Evolutionary conservation across 1,139 yeast genomes (phyloP), one percentile per base, ranked within the genome.

Genomic region (Wickerhamomyces sp.): DNA sequence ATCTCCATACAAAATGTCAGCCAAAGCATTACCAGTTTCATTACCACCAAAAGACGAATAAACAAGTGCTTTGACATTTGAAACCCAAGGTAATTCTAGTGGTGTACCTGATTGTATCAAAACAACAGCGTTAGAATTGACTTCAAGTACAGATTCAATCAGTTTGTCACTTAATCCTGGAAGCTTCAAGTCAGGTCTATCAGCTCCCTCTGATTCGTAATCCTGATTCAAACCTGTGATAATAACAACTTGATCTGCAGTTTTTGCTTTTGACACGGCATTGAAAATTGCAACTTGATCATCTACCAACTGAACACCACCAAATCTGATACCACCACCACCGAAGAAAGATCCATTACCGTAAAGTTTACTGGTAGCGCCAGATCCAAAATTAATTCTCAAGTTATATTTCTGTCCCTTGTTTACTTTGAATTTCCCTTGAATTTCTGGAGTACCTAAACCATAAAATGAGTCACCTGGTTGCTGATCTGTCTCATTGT

Each of bases 101-200:
- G 86, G 84, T 10, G 81, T 68, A 39, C 85, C 85, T 3, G 80
- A 68, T 55, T 78, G 82, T 58, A 75, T 71, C 18, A 78, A 80
- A 33, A 78, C 63, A 17, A 76, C 69, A 9, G 73, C 67, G 51
- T 76, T 73, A 28, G 70, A 67, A 50, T 76, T 76, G 33, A 64
- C 81, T 35, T 62, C 63, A 28, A 66, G 42, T 15, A 78, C 69
- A 27, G 67, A 74, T 26, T 55, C 59, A 21, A 78, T 65, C 41
- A 78, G 62, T 33, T 66, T 63, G 45, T 76, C 68, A 33, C 76
- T 70, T 39, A 60, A 56, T 10, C 73, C 73, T 31, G 85, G 84
- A 22, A 76, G 39, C 55, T 67, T 27, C 39, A 58, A 44, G 36
- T 55, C 38, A 16, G 31, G 19, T 45, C 58, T 48, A 44, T 54